Evolutionary conservation across 495 filamentous ascomycete species (phyloP).

Genomic region (Rhizodiscina lignyota): DNA sequence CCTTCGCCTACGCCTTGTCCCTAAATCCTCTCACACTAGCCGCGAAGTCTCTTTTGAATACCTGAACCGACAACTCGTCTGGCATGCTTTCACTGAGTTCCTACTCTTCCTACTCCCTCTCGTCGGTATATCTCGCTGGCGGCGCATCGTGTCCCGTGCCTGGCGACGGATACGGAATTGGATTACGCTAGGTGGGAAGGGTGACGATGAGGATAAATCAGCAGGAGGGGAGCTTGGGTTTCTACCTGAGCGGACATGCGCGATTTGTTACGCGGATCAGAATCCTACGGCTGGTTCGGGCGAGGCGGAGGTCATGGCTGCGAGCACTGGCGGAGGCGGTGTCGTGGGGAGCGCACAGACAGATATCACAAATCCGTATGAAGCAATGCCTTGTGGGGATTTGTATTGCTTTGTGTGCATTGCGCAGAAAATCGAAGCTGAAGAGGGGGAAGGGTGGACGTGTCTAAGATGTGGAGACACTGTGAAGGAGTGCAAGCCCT

Average conservation of each 20-base stretch:
- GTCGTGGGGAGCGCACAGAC: slow-evolving; percentile 79
- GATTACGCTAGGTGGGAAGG: slow-evolving; percentile 12
- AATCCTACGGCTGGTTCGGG: slow-evolving; percentile 44
- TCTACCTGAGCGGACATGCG: slow-evolving; percentile 85
- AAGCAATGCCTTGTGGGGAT: slow-evolving; percentile 78
- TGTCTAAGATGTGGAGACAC: slow-evolving; percentile 80
- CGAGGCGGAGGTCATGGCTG: slow-evolving; percentile 49
- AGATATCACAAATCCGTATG: slow-evolving; percentile 93
- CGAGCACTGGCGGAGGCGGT: slow-evolving; percentile 45
- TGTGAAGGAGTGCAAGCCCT: slow-evolving; percentile 80
- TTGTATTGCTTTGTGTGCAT: slow-evolving; percentile 96
- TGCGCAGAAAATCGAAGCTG: slow-evolving; percentile 73
- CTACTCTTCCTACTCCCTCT: slow-evolving; percentile 87
- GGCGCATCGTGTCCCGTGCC: slow-evolving; percentile 67
- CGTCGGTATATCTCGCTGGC: slow-evolving; percentile 85
- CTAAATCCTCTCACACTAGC: slow-evolving; percentile 63
- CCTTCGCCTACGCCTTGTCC: slow-evolving; percentile 69
- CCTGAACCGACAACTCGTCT: slow-evolving; percentile 91
- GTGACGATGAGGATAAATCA: slow-evolving; percentile 26
- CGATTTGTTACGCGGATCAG: slow-evolving; percentile 92
- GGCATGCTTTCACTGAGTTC: slow-evolving; percentile 98
- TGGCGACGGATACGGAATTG: slow-evolving; percentile 33
- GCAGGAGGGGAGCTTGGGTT: slow-evolving; percentile 60
- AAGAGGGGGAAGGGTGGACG: slow-evolving; percentile 93
- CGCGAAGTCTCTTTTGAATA: slow-evolving; percentile 95